Percentiles rank a stretch among this genome's conserved stretches.
phyloP scores from a whole-genome alignment of 768 basidiomycete genomes.

The Filobasidium floriforme region DNA sequence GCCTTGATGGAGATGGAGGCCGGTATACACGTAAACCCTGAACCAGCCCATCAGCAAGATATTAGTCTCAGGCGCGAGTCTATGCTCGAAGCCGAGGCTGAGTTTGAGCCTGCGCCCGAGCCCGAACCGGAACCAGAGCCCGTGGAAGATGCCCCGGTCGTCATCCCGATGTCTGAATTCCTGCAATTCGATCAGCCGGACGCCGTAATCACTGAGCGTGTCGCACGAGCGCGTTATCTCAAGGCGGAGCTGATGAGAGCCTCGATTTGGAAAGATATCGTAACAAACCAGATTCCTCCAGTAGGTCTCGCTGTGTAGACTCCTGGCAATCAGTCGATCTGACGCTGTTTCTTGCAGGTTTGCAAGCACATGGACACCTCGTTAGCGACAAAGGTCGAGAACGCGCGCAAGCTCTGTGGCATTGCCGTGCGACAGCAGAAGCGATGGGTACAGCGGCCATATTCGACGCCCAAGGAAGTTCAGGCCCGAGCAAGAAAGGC shows the following conservation, averaged over 20 bases:
- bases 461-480: constrained; percentile 25
- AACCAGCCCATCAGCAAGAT: background rate
- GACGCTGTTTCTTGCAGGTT: background rate
- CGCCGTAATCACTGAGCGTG: constrained; percentile 5
- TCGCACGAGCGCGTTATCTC: constrained; percentile 14
- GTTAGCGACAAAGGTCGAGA: constrained; percentile 12
- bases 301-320: background rate
- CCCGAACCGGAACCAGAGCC: background rate
- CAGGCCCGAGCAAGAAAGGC: constrained; percentile 33
- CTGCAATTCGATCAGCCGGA: background rate
- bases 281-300: constrained; percentile 18
- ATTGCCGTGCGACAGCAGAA: constrained; percentile 11
- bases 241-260: constrained; percentile 20
- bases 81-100: background rate
- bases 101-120: constrained; percentile 1
- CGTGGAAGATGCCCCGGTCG: background rate
- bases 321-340: background rate
- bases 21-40: background rate
- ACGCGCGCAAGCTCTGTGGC: constrained; percentile 16
- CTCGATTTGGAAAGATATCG: constrained; percentile 24
- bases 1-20: no score
- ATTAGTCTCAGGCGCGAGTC: background rate
- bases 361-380: background rate
- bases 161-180: background rate
- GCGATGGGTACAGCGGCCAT: background rate